Percentiles rank a stretch among this genome's conserved stretches.
Evolutionary conservation across 345 rosid species (phyloP).

Genomic region (Populus alba): DNA sequence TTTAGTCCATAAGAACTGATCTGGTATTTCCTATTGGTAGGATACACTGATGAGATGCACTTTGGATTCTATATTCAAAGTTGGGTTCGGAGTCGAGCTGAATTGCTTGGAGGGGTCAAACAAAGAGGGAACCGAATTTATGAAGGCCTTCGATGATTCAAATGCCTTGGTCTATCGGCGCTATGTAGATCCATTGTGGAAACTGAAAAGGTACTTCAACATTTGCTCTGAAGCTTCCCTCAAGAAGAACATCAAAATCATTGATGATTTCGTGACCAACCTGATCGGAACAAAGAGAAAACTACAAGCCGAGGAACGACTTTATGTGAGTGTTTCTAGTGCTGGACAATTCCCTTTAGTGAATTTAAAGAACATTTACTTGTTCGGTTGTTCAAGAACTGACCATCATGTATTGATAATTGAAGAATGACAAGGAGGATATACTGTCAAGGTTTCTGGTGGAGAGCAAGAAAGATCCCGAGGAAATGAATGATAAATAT

Average conservation of each 20-base stretch:
- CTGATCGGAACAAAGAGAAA: conserved; percentile 50
- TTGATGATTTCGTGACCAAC: conserved; percentile 48
- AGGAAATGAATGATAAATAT: conserved; percentile 54
- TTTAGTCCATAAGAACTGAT: neutral
- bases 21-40: conserved; percentile 22
- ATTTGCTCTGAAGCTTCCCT: conserved; percentile 54
- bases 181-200: conserved; percentile 66
- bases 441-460: conserved; percentile 60
- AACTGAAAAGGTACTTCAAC: conserved; percentile 51
- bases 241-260: conserved; percentile 39
- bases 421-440: conserved; percentile 58
- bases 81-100: conserved; percentile 72
- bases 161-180: conserved; percentile 51
- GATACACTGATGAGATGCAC: conserved; percentile 62
- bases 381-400: too few species aligned
- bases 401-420: neutral
- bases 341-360: neutral
- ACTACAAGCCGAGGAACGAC: conserved; percentile 19
- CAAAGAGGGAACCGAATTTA: conserved; percentile 42
- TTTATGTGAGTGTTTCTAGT: conserved; percentile 29
- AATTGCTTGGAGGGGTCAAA: conserved; percentile 56
- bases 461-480: conserved; percentile 57
- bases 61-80: conserved; percentile 74
- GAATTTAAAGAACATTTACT: neutral
- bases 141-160: conserved; percentile 71